Conservation (phyloP, 176 grass and related monocot species). For the Zoysia japonica region DNA sequence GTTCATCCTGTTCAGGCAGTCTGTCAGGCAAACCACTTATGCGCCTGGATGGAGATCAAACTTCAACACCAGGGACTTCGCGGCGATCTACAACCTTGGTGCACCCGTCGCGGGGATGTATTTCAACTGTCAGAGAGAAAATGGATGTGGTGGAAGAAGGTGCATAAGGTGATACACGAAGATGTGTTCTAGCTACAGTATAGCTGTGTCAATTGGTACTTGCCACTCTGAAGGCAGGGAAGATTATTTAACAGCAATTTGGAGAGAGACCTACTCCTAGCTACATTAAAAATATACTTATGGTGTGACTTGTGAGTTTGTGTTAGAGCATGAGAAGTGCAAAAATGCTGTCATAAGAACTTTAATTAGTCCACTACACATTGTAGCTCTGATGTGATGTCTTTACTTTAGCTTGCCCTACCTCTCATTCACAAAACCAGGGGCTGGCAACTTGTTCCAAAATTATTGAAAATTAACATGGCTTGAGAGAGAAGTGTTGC, state of each 20-base stretch:
- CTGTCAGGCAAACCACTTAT: slow-evolving; percentile 61
- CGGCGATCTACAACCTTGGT: slow-evolving; percentile 64
- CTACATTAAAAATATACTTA: slow-evolving; percentile 6
- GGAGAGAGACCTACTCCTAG: neutral
- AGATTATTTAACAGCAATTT: neutral
- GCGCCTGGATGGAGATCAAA: slow-evolving; percentile 79
- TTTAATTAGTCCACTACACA: slow-evolving; percentile 23
- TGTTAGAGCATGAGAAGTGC: neutral
- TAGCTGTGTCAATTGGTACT: neutral
- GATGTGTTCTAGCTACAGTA: neutral
- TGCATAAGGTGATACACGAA: slow-evolving; percentile 48
- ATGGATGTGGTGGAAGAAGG: slow-evolving; percentile 87
- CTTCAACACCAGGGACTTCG: slow-evolving; percentile 83
- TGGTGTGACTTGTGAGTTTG: slow-evolving; percentile 1
- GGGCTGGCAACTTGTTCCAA: slow-evolving; percentile 4
- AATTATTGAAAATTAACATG: neutral
- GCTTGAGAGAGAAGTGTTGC: slow-evolving; percentile 6
- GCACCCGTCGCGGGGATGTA: slow-evolving; percentile 66
- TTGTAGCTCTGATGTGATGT: slow-evolving; percentile 18
- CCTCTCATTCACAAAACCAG: slow-evolving; percentile 17
- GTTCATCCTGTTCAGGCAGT: slow-evolving; percentile 78
- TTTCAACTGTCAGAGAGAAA: slow-evolving; percentile 97
- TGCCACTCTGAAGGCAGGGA: slow-evolving; percentile 15
- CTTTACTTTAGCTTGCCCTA: neutral
- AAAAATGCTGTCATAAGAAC: slow-evolving; percentile 17